These are phyloP conservation scores for Posidonia oceanica DNA, from an alignment of 116 monocot genomes.

Conservation along the genomic window DNA sequence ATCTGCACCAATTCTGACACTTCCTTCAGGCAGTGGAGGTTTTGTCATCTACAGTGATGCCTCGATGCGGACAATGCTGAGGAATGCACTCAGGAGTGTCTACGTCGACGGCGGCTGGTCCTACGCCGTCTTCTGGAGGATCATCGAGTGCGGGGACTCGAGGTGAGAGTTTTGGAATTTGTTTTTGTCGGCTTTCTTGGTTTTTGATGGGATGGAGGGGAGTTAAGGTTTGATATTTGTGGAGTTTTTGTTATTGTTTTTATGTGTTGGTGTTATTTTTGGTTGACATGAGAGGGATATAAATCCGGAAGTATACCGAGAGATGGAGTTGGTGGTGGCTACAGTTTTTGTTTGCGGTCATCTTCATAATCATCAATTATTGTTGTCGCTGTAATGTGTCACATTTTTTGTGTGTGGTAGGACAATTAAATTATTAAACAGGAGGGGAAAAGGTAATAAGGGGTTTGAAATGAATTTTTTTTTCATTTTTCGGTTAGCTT, in stretches of 20 bases:
- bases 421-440: background rate
- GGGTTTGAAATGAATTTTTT: background rate
- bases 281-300: too few relatives aligned
- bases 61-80: conserved; percentile 28
- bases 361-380: background rate
- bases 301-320: too few relatives aligned
- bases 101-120: conserved; percentile 77
- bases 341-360: too few relatives aligned
- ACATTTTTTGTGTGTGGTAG: background rate
- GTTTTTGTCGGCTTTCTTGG: background rate
- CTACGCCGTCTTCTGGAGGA: conserved; percentile 72
- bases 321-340: too few relatives aligned
- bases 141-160: conserved; percentile 19
- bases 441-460: background rate
- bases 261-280: too few relatives aligned
- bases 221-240: too few relatives aligned
- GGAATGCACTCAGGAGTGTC: conserved; percentile 39
- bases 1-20: too few relatives aligned
- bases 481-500: too few relatives aligned
- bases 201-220: too few relatives aligned
- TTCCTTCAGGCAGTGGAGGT: too few relatives aligned
- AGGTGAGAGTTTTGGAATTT: conserved; percentile 27
- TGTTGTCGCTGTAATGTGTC: background rate
- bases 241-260: too few relatives aligned
- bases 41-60: too few relatives aligned